Percentiles rank a stretch among this genome's conserved stretches.
Conservation (phyloP, 345 rosid genomes). For the Heritiera littoralis region DNA sequence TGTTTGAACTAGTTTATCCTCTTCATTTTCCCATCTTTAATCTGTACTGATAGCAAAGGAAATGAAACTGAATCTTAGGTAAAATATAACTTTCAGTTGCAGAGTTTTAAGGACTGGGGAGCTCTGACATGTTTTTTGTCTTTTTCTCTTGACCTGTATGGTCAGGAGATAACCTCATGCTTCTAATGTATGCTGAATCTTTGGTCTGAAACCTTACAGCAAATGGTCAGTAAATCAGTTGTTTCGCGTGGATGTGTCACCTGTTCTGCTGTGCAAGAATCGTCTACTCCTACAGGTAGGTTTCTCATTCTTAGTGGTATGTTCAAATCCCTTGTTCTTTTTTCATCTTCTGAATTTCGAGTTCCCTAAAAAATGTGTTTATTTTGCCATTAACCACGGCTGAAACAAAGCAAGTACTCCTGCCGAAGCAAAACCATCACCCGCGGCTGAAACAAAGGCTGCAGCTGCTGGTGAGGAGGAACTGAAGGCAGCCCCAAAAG, state of each 20-base stretch:
- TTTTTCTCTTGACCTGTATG: no score
- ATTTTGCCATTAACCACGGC: neutral
- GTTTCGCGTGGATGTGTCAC: constrained; percentile 36
- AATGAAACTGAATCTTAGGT: neutral
- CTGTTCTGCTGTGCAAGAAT: constrained; percentile 76
- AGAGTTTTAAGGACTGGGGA: no score
- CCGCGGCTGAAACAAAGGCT: neutral
- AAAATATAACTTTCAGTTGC: no score
- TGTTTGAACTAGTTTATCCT: neutral
- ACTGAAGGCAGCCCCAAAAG: constrained; percentile 36
- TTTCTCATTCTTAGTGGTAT: neutral
- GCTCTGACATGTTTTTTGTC: no score
- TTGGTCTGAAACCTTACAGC: constrained; percentile 28
- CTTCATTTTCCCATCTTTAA: no score
- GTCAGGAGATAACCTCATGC: neutral
- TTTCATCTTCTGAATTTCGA: neutral
- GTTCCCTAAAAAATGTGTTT: neutral
- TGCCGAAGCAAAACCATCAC: neutral
- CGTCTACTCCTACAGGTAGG: constrained; percentile 67
- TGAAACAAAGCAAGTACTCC: constrained; percentile 17
- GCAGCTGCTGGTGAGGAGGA: constrained; percentile 54
- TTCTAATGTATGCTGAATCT: neutral
- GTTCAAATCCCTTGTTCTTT: neutral
- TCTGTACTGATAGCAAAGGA: neutral
- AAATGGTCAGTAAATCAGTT: constrained; percentile 38